Evolutionary conservation across 177 flowering plant species (phyloP), one percentile per base, ranked within the genome.

Genomic region (Tripterygium wilfordii): DNA sequence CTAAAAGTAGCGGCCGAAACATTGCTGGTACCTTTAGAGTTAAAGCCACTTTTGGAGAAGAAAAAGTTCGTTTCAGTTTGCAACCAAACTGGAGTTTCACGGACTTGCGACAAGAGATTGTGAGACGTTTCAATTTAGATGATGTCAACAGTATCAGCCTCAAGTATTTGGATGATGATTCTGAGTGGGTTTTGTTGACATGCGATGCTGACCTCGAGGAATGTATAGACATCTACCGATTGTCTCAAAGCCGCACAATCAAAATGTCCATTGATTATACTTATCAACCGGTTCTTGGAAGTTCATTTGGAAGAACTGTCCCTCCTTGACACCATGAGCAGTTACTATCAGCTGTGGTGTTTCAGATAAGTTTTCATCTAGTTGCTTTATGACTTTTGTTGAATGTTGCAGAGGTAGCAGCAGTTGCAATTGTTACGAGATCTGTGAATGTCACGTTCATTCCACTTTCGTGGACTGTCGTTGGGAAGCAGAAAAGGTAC

Each of bases 161-260:
- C 55, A 86, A 82, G 65, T 89, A 84, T 53, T 42, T 89, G 69
- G 97, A 89, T 29, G 97, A 89, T 64, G 97, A 89, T 42, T 57
- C 64, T 2, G 95, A 89, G 38, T 84, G 97, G 97, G 82, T 90
- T 25, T 68, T 87, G 15, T 59, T 90, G 56, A 77, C 85, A 49
- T 87, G 97, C 32, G 81, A 87, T 76, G 90, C 71, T 30, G 97
- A 90, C 62, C 66, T 90, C 14, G 76, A 77, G 62, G 97, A 84
- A 58, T 84, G 96, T 49, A 56, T 64, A 18, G 85, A 90, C 28
- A 43, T 87, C 21, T 66, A 64, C 51, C 71, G 55, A 53, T 64
- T 72, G 16, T 60, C 72, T 18, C 35, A 43, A 14, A 58, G 53
- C 51, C 62, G 47, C 48, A 75, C 80, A 23, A 76, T 90, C 31